Conservation (phyloP, 768 basidiomycete genomes). For the Clathrus columnatus region DNA sequence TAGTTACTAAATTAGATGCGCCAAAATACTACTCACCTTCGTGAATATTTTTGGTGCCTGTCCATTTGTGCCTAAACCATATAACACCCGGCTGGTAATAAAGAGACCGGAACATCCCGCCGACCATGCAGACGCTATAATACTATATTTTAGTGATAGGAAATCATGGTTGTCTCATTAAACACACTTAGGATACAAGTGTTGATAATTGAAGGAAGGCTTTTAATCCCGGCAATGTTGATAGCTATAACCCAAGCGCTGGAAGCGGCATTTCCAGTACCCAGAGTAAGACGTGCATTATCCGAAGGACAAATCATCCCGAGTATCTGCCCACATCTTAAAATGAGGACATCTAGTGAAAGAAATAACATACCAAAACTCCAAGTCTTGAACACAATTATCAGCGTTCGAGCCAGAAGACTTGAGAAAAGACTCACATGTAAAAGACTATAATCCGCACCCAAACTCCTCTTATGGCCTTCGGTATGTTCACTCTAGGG, state of each 20-base stretch:
- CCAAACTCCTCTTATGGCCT: slow-evolving; percentile 61
- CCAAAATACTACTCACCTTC: slow-evolving; percentile 17
- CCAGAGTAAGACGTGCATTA: slow-evolving; percentile 43
- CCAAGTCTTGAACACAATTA: slow-evolving; percentile 42
- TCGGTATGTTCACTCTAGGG: slow-evolving; percentile 60
- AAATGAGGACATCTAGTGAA: neutral
- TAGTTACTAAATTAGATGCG: neutral
- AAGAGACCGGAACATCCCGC: neutral
- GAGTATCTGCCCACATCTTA: slow-evolving; percentile 46
- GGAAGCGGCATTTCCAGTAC: slow-evolving; percentile 52
- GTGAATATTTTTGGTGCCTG: slow-evolving; percentile 37
- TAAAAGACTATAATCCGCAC: slow-evolving; percentile 79
- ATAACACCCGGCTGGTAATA: slow-evolving; percentile 20
- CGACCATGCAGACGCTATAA: slow-evolving; percentile 3
- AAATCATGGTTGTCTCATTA: neutral
- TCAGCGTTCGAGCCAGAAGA: neutral
- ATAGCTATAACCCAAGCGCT: slow-evolving; percentile 94
- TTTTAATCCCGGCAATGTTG: slow-evolving; percentile 74
- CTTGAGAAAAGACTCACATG: slow-evolving; percentile 24
- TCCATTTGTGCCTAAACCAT: slow-evolving; percentile 37
- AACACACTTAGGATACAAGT: slow-evolving; percentile 21
- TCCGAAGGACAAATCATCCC: slow-evolving; percentile 77
- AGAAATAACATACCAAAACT: slow-evolving; percentile 34
- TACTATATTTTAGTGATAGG: slow-evolving; percentile 10
- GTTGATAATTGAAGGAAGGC: slow-evolving; percentile 62